phyloP scores from a whole-genome alignment of 192 early-diverging fungal genomes.

The Gamsiella multidivaricata region DNA sequence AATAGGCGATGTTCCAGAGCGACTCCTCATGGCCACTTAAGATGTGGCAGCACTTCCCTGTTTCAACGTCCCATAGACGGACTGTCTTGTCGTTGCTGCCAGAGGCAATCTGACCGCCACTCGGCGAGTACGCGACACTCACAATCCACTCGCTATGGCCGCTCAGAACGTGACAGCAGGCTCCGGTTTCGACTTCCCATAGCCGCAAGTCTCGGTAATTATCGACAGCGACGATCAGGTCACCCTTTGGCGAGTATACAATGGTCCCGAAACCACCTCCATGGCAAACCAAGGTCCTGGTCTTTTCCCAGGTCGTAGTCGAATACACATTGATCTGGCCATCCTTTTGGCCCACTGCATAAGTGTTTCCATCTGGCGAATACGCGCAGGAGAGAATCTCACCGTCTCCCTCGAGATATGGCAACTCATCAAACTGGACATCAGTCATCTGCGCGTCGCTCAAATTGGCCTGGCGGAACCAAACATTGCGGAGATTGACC shows the following conservation, averaged over 20 bases:
- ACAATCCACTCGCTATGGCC: neutral
- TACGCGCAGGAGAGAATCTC: too few species aligned
- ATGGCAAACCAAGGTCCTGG: too few species aligned
- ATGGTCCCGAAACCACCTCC: too few species aligned
- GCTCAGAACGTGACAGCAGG: neutral
- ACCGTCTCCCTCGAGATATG: too few species aligned
- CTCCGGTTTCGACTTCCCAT: neutral
- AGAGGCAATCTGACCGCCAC: neutral
- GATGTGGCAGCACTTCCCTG: neutral
- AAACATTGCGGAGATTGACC: too few species aligned
- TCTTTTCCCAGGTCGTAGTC: too few species aligned
- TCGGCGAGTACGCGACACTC: neutral
- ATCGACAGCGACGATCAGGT: neutral
- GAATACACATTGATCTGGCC: too few species aligned
- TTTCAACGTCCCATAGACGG: neutral
- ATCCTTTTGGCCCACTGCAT: too few species aligned
- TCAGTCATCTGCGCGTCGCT: too few species aligned
- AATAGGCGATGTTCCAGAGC: neutral
- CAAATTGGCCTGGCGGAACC: too few species aligned
- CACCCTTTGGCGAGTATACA: neutral
- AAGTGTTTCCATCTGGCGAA: too few species aligned
- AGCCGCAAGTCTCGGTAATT: neutral
- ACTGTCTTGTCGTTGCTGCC: neutral
- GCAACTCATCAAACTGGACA: too few species aligned
- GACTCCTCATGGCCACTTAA: neutral